A percentile compares a stretch with the other conserved stretches of the same genome.
Evolutionary conservation across 78 protist genomes (phyloP).

Genomic region (Guillardia theta): DNA sequence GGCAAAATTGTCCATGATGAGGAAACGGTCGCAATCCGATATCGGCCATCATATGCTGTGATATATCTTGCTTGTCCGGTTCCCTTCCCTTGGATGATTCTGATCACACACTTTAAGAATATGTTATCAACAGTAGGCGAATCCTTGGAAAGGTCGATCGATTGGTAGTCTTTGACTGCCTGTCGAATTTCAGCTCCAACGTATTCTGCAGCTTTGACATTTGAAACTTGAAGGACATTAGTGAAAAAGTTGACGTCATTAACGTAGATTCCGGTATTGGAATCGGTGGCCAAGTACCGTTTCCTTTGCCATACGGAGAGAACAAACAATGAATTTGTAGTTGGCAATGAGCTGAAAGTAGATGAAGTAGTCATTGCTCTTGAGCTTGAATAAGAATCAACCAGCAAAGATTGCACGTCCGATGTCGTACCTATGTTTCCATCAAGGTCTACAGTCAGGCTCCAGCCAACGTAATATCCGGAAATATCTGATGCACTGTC

Average conservation of each 20-base stretch:
- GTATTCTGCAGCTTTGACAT: not conserved
- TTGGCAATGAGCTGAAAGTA: not conserved
- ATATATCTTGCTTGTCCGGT: not conserved
- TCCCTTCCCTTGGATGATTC: not conserved
- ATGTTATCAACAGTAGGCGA: not conserved
- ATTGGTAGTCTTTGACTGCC: not conserved
- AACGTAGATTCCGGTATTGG: not conserved
- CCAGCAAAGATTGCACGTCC: not conserved
- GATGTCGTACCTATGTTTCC: not conserved
- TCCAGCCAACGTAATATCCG: not conserved
- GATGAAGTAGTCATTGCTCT: not conserved
- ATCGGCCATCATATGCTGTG: not conserved
- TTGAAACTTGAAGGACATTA: not conserved
- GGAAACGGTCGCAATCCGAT: not conserved
- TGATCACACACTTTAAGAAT: not conserved
- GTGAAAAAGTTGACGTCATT: not conserved
- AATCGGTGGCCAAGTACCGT: not conserved
- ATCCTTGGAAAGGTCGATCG: not conserved
- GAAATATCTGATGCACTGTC: not conserved
- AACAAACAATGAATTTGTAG: not conserved
- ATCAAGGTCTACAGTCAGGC: not conserved
- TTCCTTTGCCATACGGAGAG: not conserved
- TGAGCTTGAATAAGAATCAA: not conserved
- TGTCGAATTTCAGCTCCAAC: not conserved
- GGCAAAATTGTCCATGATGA: not conserved